Percentiles rank a stretch among this genome's conserved stretches.
phyloP scores from a whole-genome alignment of 163 green algal genomes.

The Chlamydomonas reinhardtii region DNA sequence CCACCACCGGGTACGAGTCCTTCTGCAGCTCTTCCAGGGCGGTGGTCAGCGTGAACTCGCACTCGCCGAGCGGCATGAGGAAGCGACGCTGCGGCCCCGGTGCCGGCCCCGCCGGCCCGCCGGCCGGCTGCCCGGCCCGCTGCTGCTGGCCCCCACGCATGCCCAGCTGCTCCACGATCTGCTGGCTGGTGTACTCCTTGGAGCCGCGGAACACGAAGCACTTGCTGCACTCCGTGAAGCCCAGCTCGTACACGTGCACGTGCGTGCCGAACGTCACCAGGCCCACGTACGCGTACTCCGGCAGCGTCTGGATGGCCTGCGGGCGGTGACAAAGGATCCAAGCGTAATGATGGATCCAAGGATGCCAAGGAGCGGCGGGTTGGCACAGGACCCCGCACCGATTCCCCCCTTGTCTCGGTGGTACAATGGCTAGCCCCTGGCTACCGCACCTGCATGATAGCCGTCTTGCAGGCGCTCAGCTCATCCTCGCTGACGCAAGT shows the following conservation, averaged over 20 bases:
- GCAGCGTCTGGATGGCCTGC: constrained; percentile 70
- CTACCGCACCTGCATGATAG: constrained; percentile 75
- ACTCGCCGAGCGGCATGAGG: constrained; percentile 90
- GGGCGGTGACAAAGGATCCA: neutral
- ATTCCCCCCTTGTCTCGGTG: too few relatives aligned
- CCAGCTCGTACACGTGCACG: constrained; percentile 97
- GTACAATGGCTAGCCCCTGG: too few relatives aligned
- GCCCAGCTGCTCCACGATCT: constrained; percentile 89
- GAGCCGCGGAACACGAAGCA: constrained; percentile 94
- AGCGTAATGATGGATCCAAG: neutral
- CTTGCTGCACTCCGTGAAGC: constrained; percentile 92
- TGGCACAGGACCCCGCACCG: too few relatives aligned
- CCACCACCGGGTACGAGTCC: constrained; percentile 89
- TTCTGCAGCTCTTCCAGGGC: constrained; percentile 92
- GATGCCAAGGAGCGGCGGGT: too few relatives aligned
- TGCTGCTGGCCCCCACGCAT: constrained; percentile 54
- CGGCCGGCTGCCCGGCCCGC: neutral
- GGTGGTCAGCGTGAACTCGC: constrained; percentile 92
- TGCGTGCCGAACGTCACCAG: constrained; percentile 97
- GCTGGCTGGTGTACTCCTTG: constrained; percentile 82
- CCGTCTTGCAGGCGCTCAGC: constrained; percentile 85
- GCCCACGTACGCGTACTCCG: constrained; percentile 83
- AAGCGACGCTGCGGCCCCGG: constrained; percentile 73
- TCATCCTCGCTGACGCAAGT: constrained; percentile 95
- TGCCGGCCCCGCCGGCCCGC: constrained; percentile 1